A percentile compares a stretch with the other conserved stretches of the same genome.
Evolutionary conservation across 768 basidiomycete genomes (phyloP).

Genomic region (Pleurotus platypus): DNA sequence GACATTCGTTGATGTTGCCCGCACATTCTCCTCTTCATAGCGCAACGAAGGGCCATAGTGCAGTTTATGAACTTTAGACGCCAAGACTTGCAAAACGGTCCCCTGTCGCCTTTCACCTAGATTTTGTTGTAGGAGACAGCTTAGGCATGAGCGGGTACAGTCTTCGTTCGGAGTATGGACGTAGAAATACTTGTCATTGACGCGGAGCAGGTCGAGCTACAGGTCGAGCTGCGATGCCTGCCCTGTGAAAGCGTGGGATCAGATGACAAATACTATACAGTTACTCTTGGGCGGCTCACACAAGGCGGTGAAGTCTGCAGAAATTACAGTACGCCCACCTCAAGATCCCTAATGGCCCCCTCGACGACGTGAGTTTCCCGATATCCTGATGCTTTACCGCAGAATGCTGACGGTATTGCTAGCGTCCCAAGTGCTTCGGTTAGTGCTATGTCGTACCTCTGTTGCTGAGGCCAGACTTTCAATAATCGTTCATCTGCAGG

Average conservation of each 20-base stretch:
- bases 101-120: too few relatives aligned
- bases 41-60: too few relatives aligned
- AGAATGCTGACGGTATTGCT: constrained; percentile 9
- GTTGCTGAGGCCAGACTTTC: constrained; percentile 15
- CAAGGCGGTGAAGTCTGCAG: constrained; percentile 19
- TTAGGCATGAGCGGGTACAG: too few relatives aligned
- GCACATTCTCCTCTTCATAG: too few relatives aligned
- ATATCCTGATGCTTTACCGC: constrained; percentile 8
- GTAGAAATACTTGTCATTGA: too few relatives aligned
- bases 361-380: constrained; percentile 48
- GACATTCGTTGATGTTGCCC: too few relatives aligned
- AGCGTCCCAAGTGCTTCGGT: constrained; percentile 61
- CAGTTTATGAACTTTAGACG: too few relatives aligned
- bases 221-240: too few relatives aligned
- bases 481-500: constrained; percentile 36
- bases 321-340: constrained; percentile 32
- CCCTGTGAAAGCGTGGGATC: background rate
- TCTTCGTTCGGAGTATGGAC: too few relatives aligned
- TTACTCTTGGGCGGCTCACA: constrained; percentile 33
- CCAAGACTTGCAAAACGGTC: too few relatives aligned
- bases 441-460: constrained; percentile 23
- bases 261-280: constrained; percentile 41
- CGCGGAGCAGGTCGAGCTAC: too few relatives aligned
- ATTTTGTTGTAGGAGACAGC: too few relatives aligned
- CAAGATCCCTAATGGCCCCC: constrained; percentile 53